These are phyloP conservation scores for Drechslera avenae DNA, from an alignment of 2,329 filamentous ascomycete species.

Conservation along the genomic window DNA sequence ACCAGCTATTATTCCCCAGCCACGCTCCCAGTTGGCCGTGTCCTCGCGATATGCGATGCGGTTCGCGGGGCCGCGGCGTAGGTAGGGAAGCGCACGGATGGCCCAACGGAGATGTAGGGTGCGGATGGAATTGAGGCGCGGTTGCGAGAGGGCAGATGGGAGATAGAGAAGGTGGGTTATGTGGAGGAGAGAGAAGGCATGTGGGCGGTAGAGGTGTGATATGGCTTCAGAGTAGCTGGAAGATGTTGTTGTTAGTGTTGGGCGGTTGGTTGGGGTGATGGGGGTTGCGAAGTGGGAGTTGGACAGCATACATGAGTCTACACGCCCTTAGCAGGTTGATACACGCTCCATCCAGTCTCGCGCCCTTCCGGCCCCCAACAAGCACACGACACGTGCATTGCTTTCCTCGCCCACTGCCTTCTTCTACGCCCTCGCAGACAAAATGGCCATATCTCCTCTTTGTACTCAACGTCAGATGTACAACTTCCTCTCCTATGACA, in stretches of 20 bases:
- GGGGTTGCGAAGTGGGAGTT: not conserved
- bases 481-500: slow-evolving; percentile 33
- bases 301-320: slow-evolving; percentile 35
- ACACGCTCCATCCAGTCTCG: slow-evolving; percentile 17
- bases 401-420: not conserved
- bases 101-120: slow-evolving; percentile 39
- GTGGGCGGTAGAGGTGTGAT: slow-evolving; percentile 34
- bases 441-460: slow-evolving; percentile 42
- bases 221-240: slow-evolving; percentile 41
- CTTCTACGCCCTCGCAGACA: slow-evolving; percentile 28
- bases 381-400: slow-evolving; percentile 40
- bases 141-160: slow-evolving; percentile 32
- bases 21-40: slow-evolving; percentile 41
- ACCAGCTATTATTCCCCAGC: slow-evolving; percentile 33
- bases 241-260: not conserved
- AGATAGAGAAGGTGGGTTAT: slow-evolving; percentile 43
- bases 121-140: slow-evolving; percentile 35
- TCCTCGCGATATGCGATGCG: slow-evolving; percentile 43
- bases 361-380: slow-evolving; percentile 30
- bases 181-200: slow-evolving; percentile 44
- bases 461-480: slow-evolving; percentile 40
- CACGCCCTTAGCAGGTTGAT: slow-evolving; percentile 30
- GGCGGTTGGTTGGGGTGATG: too few species aligned
- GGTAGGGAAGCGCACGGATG: slow-evolving; percentile 42
- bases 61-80: slow-evolving; percentile 27